phyloP scores from a whole-genome alignment of 257 asterid species.

The Solanum clarkiae region DNA sequence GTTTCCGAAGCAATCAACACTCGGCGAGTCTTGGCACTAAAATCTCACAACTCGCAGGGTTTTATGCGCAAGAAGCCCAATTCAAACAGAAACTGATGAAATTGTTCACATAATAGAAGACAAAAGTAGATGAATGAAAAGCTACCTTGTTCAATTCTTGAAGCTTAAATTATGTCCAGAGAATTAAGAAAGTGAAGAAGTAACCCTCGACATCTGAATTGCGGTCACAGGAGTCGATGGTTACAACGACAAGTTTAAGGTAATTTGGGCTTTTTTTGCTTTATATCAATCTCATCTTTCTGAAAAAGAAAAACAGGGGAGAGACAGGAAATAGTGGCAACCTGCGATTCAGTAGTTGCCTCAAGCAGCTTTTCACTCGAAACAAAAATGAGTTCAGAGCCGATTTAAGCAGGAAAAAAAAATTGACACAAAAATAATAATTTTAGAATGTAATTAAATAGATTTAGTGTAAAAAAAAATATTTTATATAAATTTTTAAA shows the following conservation, averaged over 20 bases:
- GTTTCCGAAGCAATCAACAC: neutral
- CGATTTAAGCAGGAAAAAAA: no score
- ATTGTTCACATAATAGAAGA: neutral
- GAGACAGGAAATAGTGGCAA: neutral
- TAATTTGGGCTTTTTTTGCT: neutral
- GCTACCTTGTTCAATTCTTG: neutral
- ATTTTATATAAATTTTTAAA: no score
- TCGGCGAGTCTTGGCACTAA: neutral
- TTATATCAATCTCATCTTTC: neutral
- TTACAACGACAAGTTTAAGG: neutral
- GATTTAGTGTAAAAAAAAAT: no score
- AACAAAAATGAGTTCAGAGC: neutral
- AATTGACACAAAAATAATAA: no score
- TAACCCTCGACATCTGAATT: neutral
- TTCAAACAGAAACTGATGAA: neutral
- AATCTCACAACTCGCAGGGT: neutral
- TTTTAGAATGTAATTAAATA: no score
- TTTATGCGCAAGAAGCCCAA: neutral
- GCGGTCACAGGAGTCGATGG: neutral
- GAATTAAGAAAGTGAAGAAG: neutral
- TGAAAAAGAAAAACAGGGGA: neutral
- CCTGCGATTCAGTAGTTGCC: neutral
- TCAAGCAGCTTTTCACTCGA: neutral
- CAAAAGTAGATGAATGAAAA: neutral
- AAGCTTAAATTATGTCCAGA: neutral